Base-by-base conservation (phyloP, 768 basidiomycete genomes). In the Boletellus ananas region DNA sequence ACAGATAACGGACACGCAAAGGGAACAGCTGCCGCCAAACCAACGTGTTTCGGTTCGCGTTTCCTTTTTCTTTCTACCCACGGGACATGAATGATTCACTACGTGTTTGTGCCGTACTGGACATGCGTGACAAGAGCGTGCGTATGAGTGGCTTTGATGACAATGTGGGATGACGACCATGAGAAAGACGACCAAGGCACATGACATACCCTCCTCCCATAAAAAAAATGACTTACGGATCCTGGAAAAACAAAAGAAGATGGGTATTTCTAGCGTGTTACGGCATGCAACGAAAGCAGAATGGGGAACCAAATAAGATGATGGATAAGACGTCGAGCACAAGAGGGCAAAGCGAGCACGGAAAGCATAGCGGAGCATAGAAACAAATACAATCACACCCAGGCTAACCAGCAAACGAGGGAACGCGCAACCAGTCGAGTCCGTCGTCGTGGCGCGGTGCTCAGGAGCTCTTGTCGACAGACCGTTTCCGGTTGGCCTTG, bases 401-500 rank as follows among this genome's bases (percentile, higher is more conserved):
- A 3, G 7, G 7, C 5, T 25, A 25, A 25, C 23, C 23, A 6
- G 23, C 23, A 25, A 25, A 25, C 23, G 23, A 25, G 23, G 23
- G 23, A 25, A 25, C 23, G 4, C 23, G 23, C 5, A 25, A 25
- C 23, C 23, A 3, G 23, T 23, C 23, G 23, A 25, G 23, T 25
- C 23, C 23, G 4, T 25, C 23, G 23, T 25, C 23, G 23, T n/a
- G 25, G 36, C 13, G 27, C 31, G 25, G 36, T 10, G 27, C 31
- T 50, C 20, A 66, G 9, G 65, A 45, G 21, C 40, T 42, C 53
- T 69, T 67, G 37, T 65, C 63, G 0, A 50, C 38, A 23, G 65
- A 59, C 8, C 65, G 65, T 54, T 69, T 67, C 50, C 65, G 63
- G 34, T 29, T 58, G 8, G 57, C 6, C 46, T 69, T 66, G 49